A percentile compares a stretch with the other conserved stretches of the same genome.
Evolutionary conservation across 1,284 basidiomycete species (phyloP).

Genomic region (Malassezia equina): DNA sequence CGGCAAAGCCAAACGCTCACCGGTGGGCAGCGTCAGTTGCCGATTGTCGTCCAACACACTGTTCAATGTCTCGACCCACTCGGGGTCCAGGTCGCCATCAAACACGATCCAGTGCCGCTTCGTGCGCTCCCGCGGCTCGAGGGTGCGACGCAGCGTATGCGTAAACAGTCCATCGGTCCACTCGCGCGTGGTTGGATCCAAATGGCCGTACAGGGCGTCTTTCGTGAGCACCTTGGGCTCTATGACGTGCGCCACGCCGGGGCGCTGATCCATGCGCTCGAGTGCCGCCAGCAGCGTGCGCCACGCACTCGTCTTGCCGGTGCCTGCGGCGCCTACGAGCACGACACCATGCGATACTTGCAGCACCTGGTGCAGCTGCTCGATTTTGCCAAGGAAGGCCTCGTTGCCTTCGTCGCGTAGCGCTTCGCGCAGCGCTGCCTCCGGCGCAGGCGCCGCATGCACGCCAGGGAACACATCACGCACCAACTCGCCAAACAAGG

Average conservation of each 20-base stretch:
- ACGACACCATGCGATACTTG: constrained; percentile 98
- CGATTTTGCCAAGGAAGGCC: constrained; percentile 85
- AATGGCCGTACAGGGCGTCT: constrained; percentile 90
- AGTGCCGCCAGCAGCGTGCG: constrained; percentile 81
- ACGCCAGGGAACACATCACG: constrained; percentile 96
- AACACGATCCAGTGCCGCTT: constrained; percentile 99
- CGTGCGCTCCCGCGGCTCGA: constrained; percentile 89
- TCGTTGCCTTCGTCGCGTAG: constrained; percentile 77
- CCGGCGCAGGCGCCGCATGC: constrained; percentile 75
- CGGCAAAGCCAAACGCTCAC: constrained; percentile 92
- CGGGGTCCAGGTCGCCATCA: constrained; percentile 97
- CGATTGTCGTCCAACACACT: constrained; percentile 95
- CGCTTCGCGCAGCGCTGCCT: constrained; percentile 71
- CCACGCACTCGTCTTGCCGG: constrained; percentile 96
- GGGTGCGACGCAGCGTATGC: constrained; percentile 90
- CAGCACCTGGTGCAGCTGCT: constrained; percentile 97
- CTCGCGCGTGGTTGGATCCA: constrained; percentile 93
- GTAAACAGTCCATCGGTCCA: constrained; percentile 99
- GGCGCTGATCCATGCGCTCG: constrained; percentile 78
- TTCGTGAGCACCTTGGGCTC: constrained; percentile 99
- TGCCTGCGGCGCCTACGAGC: constrained; percentile 98
- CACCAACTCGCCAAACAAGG: constrained; percentile 80
- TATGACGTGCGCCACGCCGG: constrained; percentile 90
- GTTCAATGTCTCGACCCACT: constrained; percentile 99
- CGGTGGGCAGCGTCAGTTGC: constrained; percentile 88